phyloP scores from a whole-genome alignment of 768 basidiomycete species.

The Psilocybe tampanensis region DNA sequence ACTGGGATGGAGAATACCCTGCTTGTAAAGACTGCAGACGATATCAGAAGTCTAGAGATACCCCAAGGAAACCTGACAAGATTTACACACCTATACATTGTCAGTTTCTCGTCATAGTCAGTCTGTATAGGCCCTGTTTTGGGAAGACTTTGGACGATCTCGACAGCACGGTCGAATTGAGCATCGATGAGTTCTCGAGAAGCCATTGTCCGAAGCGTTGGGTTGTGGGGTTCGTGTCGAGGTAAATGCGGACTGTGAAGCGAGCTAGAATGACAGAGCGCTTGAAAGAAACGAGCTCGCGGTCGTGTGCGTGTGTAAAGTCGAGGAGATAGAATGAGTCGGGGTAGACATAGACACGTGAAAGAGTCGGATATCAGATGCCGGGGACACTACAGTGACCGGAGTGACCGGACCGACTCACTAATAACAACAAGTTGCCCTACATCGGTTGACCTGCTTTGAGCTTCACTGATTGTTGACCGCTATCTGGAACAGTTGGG shows the following conservation, averaged over 20 bases:
- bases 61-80: not conserved
- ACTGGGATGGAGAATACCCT: conserved; percentile 55
- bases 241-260: too few relatives aligned
- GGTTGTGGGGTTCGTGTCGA: not conserved
- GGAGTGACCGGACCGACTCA: too few relatives aligned
- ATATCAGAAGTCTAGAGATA: conserved; percentile 11
- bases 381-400: too few relatives aligned
- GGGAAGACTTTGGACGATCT: conserved; percentile 90
- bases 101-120: conserved; percentile 91
- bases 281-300: not conserved
- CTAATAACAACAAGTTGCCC: too few relatives aligned
- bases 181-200: conserved; percentile 70
- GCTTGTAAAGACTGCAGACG: conserved; percentile 80
- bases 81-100: conserved; percentile 79
- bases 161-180: conserved; percentile 92
- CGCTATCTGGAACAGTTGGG: too few relatives aligned
- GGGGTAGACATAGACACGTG: not conserved
- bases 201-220: conserved; percentile 43
- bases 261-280: not conserved
- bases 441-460: too few relatives aligned
- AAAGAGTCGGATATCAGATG: not conserved
- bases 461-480: too few relatives aligned
- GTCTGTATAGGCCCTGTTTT: conserved; percentile 96
- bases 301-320: too few relatives aligned
- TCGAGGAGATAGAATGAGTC: not conserved